A percentile compares a stretch with the other conserved stretches of the same genome.
These are phyloP conservation scores for Leptographium radiaticola DNA, from an alignment of 2,329 filamentous ascomycete genomes.

Conservation along the genomic window DNA sequence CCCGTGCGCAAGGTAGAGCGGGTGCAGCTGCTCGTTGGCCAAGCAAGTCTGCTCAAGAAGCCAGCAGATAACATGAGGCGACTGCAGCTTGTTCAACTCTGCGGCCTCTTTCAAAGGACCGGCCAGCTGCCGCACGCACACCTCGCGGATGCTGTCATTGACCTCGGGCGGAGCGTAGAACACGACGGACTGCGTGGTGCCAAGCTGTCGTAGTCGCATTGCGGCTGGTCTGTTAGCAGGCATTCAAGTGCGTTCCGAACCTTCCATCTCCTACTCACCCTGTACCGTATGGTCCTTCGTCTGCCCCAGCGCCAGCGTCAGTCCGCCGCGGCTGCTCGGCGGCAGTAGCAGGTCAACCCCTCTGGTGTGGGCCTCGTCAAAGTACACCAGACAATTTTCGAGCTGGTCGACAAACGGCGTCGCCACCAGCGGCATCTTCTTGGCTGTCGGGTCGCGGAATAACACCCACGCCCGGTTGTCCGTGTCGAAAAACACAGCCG, in stretches of 20 bases:
- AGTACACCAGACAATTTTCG: constrained; percentile 39
- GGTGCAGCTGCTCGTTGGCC: constrained; percentile 43
- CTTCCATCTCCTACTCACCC: constrained; percentile 22
- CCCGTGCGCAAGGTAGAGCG: constrained; percentile 47
- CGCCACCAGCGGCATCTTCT: not conserved
- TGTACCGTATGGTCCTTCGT: constrained; percentile 51
- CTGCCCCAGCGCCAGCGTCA: constrained; percentile 42
- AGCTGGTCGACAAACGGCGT: constrained; percentile 4
- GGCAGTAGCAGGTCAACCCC: constrained; percentile 48
- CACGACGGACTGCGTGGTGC: constrained; percentile 37
- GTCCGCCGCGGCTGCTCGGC: constrained; percentile 28
- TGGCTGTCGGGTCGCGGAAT: not conserved
- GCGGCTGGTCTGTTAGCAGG: constrained; percentile 30
- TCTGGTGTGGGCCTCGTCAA: constrained; percentile 48
- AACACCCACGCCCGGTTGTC: constrained; percentile 4
- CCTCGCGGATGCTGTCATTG: constrained; percentile 43
- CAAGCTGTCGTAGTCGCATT: constrained; percentile 50
- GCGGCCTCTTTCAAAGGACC: not conserved
- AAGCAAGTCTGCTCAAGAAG: constrained; percentile 50
- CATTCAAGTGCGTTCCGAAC: no score
- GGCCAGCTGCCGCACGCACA: constrained; percentile 17
- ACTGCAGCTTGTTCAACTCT: constrained; percentile 20
- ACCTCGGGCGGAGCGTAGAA: constrained; percentile 49
- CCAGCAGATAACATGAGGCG: constrained; percentile 35
- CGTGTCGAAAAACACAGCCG: constrained; percentile 37